A percentile compares a stretch with the other conserved stretches of the same genome.
Conservation (phyloP, 257 asterid species). For the Lycium barbarum region DNA sequence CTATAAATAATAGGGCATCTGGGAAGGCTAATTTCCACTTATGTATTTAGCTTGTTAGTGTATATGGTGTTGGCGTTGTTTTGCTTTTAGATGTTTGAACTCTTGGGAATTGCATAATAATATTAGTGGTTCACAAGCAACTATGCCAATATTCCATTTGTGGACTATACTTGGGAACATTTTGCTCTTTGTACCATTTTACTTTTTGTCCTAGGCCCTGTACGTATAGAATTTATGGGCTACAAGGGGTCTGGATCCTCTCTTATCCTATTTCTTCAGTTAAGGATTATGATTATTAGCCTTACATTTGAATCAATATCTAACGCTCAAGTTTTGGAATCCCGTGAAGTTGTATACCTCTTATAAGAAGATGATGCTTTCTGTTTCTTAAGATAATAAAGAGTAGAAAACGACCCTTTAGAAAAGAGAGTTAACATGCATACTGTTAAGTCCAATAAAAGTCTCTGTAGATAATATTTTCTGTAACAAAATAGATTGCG, state of each 20-base stretch:
- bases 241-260: background rate
- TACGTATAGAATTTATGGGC: background rate
- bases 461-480: too few species aligned
- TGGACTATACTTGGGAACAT: background rate
- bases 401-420: too few species aligned
- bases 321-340: background rate
- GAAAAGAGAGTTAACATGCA: too few species aligned
- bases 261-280: background rate
- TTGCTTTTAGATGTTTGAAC: slow-evolving; percentile 3
- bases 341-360: background rate
- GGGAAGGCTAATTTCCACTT: slow-evolving; percentile 13
- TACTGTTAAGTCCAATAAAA: too few species aligned
- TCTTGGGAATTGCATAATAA: slow-evolving; percentile 12
- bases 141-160: background rate
- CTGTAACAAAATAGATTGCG: too few species aligned
- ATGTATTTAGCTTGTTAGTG: background rate
- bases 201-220: background rate
- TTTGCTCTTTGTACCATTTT: background rate
- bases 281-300: background rate
- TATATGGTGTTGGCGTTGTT: background rate
- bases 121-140: background rate
- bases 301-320: background rate
- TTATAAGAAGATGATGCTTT: background rate
- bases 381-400: background rate
- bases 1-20: slow-evolving; percentile 25